Conservation (phyloP, 306 rosid species). For the Phaseolus lunatus region DNA sequence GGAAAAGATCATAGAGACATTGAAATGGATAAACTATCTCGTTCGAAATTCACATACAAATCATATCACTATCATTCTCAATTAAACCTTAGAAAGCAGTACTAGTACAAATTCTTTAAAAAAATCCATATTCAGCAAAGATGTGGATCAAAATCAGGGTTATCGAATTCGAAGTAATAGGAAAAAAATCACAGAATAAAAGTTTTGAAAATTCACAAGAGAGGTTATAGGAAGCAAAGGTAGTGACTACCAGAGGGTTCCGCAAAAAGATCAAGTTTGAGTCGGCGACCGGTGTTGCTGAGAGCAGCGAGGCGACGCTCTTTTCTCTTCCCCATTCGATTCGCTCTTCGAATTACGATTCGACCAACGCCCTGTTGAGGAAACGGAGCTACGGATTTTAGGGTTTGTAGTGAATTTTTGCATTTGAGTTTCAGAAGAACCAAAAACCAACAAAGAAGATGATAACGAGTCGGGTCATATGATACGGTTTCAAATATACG, state of each 20-base stretch:
- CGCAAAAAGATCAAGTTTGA: constrained; percentile 95
- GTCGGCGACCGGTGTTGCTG: constrained; percentile 90
- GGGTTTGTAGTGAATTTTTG: constrained; percentile 39
- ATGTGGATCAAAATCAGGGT: not conserved
- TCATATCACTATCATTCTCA: not conserved
- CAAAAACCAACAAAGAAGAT: not conserved
- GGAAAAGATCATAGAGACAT: not conserved
- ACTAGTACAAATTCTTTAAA: not conserved
- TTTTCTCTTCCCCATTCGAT: constrained; percentile 89
- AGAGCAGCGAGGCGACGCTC: constrained; percentile 94
- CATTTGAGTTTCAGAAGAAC: not conserved
- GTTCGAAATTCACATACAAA: not conserved
- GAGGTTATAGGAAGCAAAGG: not conserved
- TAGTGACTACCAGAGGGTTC: constrained; percentile 90
- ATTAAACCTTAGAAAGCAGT: not conserved
- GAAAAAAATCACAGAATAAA: not conserved
- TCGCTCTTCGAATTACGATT: constrained; percentile 19
- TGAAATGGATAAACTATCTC: not conserved
- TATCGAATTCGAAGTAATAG: not conserved
- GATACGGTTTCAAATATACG: too few species aligned
- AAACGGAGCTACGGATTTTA: constrained; percentile 6
- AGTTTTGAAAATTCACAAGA: not conserved
- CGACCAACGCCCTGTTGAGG: not conserved
- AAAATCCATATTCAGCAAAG: not conserved
- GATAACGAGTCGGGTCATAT: not conserved